Percentiles rank a stretch among this genome's conserved stretches.
Evolutionary conservation across 2,329 filamentous ascomycete genomes (phyloP).

Genomic region (Cordyceps sp.): DNA sequence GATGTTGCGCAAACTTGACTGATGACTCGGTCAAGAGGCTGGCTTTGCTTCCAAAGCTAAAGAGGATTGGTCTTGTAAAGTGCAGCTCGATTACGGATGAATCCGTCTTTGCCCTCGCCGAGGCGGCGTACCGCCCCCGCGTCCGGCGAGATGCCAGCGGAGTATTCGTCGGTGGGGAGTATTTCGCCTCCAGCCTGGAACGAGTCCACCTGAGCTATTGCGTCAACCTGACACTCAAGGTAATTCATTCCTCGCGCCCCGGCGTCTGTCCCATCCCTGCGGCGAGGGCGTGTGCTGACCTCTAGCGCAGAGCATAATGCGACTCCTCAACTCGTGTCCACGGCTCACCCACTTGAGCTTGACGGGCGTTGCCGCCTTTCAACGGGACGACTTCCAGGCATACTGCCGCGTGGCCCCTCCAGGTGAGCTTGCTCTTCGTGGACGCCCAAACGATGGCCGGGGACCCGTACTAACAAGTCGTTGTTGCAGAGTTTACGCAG

Average conservation of each 20-base stretch:
- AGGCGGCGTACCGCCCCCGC: conserved; percentile 40
- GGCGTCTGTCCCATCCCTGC: neutral
- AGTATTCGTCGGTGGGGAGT: conserved; percentile 31
- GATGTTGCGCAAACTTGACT: conserved; percentile 82
- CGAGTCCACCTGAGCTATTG: conserved; percentile 95
- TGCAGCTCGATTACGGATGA: conserved; percentile 79
- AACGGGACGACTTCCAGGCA: conserved; percentile 64
- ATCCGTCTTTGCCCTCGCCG: conserved; percentile 72
- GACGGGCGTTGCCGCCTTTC: conserved; percentile 83
- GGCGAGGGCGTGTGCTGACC: neutral
- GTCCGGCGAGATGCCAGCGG: conserved; percentile 30
- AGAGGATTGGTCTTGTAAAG: conserved; percentile 89
- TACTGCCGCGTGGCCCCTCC: conserved; percentile 77
- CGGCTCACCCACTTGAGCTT: conserved; percentile 87
- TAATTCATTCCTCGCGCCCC: conserved; percentile 20
- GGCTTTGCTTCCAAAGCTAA: conserved; percentile 77
- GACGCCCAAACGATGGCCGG: neutral
- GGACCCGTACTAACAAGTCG: too few species aligned
- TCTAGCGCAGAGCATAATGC: conserved; percentile 59
- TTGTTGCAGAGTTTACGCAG: conserved; percentile 73
- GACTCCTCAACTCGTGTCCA: conserved; percentile 76
- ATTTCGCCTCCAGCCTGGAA: conserved; percentile 54
- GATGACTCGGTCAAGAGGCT: conserved; percentile 74
- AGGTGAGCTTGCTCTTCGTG: conserved; percentile 25
- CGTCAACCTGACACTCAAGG: conserved; percentile 63